Evolutionary conservation across 129 eudicot species (phyloP).

Genomic region (Helianthus tuberosus): DNA sequence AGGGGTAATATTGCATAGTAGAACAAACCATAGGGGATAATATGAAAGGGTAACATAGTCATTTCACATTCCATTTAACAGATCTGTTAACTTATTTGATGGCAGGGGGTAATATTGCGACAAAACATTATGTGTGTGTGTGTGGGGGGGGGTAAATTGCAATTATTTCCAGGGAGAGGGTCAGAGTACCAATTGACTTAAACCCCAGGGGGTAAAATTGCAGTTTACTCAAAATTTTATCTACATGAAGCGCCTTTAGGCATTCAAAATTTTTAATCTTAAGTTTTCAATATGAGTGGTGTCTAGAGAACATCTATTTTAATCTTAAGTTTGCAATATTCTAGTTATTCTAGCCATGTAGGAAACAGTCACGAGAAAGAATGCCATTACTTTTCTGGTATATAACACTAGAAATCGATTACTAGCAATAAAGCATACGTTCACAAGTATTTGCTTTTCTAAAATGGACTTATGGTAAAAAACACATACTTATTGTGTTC

Average conservation of each 20-base stretch:
- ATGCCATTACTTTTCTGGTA: background rate
- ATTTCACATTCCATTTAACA: too few relatives aligned
- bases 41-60: too few relatives aligned
- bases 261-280: background rate
- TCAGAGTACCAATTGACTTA: too few relatives aligned
- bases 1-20: too few relatives aligned
- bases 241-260: background rate
- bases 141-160: too few relatives aligned
- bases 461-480: background rate
- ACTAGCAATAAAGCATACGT: background rate
- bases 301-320: background rate
- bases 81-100: too few relatives aligned
- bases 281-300: background rate
- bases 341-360: background rate
- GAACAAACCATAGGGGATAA: too few relatives aligned
- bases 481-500: slow-evolving; percentile 5
- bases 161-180: too few relatives aligned
- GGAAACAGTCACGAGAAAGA: background rate
- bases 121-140: too few relatives aligned
- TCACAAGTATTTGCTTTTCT: background rate
- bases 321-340: background rate
- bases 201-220: too few relatives aligned
- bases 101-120: too few relatives aligned
- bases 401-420: background rate
- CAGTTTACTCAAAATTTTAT: background rate